phyloP scores from a whole-genome alignment of 2,329 filamentous ascomycete species.

The Cytospora paraplurivora region DNA sequence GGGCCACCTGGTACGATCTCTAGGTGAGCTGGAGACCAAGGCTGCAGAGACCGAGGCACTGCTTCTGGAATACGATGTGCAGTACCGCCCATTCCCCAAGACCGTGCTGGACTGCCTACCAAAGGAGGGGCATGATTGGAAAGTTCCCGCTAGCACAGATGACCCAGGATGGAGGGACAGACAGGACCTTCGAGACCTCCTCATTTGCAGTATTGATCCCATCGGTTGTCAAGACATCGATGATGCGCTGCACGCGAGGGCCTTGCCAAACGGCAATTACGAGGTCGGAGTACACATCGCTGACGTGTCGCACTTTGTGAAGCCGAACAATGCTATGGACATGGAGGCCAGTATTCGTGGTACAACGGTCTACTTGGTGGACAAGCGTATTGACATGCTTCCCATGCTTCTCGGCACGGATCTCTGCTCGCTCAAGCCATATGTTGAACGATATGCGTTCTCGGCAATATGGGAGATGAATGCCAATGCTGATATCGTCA shows the following conservation, averaged over 20 bases:
- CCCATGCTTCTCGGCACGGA: slow-evolving; percentile 95
- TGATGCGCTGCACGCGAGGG: slow-evolving; percentile 86
- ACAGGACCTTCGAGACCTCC: slow-evolving; percentile 78
- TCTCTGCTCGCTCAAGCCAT: slow-evolving; percentile 93
- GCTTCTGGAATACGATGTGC: slow-evolving; percentile 92
- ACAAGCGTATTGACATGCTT: slow-evolving; percentile 99
- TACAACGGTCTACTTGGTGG: slow-evolving; percentile 95
- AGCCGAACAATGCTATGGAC: slow-evolving; percentile 96
- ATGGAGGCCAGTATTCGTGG: slow-evolving; percentile 90
- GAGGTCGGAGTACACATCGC: slow-evolving; percentile 98
- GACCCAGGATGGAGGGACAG: slow-evolving; percentile 87
- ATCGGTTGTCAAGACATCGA: slow-evolving; percentile 97
- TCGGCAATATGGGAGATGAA: slow-evolving; percentile 89
- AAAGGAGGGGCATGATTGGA: slow-evolving; percentile 90
- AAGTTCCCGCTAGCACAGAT: slow-evolving; percentile 75
- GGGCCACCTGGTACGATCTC: slow-evolving; percentile 89
- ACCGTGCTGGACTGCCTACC: slow-evolving; percentile 93
- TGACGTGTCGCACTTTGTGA: slow-evolving; percentile 98
- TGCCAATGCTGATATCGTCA: slow-evolving; percentile 80
- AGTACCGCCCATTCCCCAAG: slow-evolving; percentile 96
- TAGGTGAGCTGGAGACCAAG: slow-evolving; percentile 94
- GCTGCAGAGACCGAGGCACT: slow-evolving; percentile 96
- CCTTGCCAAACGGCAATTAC: slow-evolving; percentile 87
- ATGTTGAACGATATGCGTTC: slow-evolving; percentile 92
- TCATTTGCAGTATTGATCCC: slow-evolving; percentile 97